Conservation (phyloP, 192 early-diverging fungal genomes). For the Gaertneriomyces semiglobifer region DNA sequence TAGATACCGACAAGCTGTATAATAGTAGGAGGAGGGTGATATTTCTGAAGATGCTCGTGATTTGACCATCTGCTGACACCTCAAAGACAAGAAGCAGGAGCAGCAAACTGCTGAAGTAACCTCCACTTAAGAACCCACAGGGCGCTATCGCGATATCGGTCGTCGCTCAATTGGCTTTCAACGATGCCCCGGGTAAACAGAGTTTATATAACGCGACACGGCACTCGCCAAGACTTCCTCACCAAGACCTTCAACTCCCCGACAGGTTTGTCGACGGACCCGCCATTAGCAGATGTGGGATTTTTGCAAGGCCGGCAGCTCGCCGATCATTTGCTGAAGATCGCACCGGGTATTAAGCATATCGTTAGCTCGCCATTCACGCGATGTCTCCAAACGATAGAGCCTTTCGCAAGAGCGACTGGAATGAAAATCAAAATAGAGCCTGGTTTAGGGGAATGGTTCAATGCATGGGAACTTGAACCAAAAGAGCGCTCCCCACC, state of each 20-base stretch:
- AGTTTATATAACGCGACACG: slow-evolving; percentile 27
- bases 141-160: no score
- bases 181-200: slow-evolving; percentile 1
- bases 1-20: no score
- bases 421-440: slow-evolving; percentile 23
- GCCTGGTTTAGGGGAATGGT: slow-evolving; percentile 36
- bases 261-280: slow-evolving; percentile 21
- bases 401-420: slow-evolving; percentile 7
- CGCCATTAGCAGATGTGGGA: slow-evolving; percentile 23
- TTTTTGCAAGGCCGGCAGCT: slow-evolving; percentile 17
- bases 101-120: no score
- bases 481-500: not conserved
- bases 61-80: no score
- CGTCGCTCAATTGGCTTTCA: no score
- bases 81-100: no score
- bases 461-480: slow-evolving; percentile 10
- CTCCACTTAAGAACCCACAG: no score
- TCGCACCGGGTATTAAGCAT: not conserved
- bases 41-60: no score
- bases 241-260: slow-evolving; percentile 14
- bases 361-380: slow-evolving; percentile 34
- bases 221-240: slow-evolving; percentile 32
- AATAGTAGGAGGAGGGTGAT: no score
- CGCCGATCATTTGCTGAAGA: slow-evolving; percentile 4
- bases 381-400: slow-evolving; percentile 36